phyloP scores from a whole-genome alignment of 768 basidiomycete genomes.

The Lyophyllum shimeji region DNA sequence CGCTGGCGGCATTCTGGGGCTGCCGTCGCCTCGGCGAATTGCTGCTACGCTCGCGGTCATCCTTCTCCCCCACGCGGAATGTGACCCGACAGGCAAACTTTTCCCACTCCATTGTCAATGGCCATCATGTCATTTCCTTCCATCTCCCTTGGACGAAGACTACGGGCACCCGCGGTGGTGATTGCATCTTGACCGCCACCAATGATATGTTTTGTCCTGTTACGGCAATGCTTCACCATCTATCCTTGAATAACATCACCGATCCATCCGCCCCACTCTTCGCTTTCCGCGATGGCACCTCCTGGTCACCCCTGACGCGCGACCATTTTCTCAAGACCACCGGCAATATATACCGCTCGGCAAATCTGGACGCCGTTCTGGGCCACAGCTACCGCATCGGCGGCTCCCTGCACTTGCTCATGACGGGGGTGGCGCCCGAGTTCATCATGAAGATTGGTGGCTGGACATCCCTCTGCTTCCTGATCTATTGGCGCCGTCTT shows the following conservation, averaged over 20 bases:
- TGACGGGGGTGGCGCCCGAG: too few species aligned
- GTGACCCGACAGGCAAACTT: not conserved
- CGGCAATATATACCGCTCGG: too few species aligned
- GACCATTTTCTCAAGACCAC: too few species aligned
- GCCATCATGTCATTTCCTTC: not conserved
- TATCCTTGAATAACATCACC: constrained; percentile 2
- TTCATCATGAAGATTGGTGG: too few species aligned
- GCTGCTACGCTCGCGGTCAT: not conserved
- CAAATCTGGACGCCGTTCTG: too few species aligned
- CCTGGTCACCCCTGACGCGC: too few species aligned
- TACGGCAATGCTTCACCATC: constrained; percentile 15
- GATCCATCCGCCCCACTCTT: constrained; percentile 9
- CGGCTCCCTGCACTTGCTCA: too few species aligned
- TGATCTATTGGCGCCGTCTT: too few species aligned
- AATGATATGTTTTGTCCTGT: constrained; percentile 17
- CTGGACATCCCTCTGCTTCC: too few species aligned
- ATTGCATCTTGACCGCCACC: constrained; percentile 12
- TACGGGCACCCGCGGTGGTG: not conserved
- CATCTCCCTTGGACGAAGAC: constrained; percentile 21
- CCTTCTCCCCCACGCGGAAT: not conserved
- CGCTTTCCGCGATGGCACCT: too few species aligned
- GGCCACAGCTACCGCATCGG: too few species aligned
- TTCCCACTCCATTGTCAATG: not conserved
- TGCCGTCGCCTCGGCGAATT: constrained; percentile 3
- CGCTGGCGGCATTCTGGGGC: constrained; percentile 12